Percentiles rank a stretch among this genome's conserved stretches.
Conservation (phyloP, 306 rosid genomes). For the Mucuna pruriens region DNA sequence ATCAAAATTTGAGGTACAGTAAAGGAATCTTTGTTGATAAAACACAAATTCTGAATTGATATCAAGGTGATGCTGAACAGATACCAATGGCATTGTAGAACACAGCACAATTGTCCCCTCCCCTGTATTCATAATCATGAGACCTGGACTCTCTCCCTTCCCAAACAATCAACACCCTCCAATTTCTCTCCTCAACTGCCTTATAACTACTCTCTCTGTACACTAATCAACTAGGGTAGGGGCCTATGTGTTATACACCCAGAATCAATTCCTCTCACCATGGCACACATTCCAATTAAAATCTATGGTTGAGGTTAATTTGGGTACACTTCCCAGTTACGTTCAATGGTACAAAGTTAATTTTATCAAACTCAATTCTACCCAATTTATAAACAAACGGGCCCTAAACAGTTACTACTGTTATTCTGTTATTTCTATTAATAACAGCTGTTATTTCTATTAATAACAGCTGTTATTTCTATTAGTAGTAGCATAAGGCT, state of each 20-base stretch:
- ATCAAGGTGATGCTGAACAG: not conserved
- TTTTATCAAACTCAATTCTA: not conserved
- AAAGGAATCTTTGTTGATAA: not conserved
- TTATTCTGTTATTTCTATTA: slow-evolving; percentile 5
- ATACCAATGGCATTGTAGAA: not conserved
- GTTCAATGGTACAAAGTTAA: not conserved
- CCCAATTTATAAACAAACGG: not conserved
- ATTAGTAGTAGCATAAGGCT: not conserved
- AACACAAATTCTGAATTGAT: not conserved
- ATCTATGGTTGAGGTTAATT: not conserved
- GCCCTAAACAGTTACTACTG: slow-evolving; percentile 3
- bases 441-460: not conserved
- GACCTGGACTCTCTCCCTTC: not conserved
- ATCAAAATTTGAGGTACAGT: not conserved
- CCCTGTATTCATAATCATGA: not conserved
- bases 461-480: not conserved
- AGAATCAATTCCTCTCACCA: not conserved
- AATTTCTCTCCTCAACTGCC: not conserved
- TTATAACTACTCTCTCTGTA: not conserved
- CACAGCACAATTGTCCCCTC: not conserved
- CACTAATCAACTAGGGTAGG: not conserved
- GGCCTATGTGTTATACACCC: not conserved
- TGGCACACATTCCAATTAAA: not conserved
- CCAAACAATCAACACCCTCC: not conserved
- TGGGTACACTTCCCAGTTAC: not conserved